Evolutionary conservation across 23 red algal genomes (phyloP).

Genomic region (Gracilaria gracilis): DNA sequence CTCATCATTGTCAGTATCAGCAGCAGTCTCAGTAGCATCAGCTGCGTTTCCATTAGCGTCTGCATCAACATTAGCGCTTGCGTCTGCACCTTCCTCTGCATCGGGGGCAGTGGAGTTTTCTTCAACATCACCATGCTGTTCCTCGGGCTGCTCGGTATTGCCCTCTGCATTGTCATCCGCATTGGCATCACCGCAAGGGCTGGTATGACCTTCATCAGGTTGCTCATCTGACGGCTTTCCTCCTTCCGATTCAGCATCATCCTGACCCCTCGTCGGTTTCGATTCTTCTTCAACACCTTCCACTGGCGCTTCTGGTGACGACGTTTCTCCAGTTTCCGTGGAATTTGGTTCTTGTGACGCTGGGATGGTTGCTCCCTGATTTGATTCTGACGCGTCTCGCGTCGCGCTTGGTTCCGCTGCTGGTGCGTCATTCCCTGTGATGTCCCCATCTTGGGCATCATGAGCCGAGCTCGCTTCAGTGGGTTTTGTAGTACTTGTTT

Average conservation of each 20-base stretch:
- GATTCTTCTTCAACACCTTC: slow-evolving; percentile 1
- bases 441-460: not conserved
- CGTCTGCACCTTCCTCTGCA: not conserved
- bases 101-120: not conserved
- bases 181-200: not conserved
- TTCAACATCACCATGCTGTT: not conserved
- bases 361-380: not conserved
- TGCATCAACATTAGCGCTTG: not conserved
- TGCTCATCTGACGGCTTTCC: not conserved
- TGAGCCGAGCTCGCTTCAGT: not conserved
- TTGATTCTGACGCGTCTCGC: not conserved
- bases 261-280: not conserved
- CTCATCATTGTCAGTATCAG: not conserved
- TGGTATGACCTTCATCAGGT: slow-evolving; percentile 3
- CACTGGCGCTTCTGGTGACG: not conserved
- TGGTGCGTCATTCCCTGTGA: not conserved
- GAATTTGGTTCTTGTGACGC: not conserved
- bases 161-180: not conserved
- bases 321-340: not conserved
- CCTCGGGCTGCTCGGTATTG: not conserved
- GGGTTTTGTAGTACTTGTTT: not conserved
- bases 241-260: not conserved
- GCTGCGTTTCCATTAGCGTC: not conserved
- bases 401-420: not conserved
- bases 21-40: not conserved